Percentiles rank a stretch among this genome's conserved stretches.
Conservation (phyloP, 2,329 filamentous ascomycete species). For the Coniochaeta sp. region DNA sequence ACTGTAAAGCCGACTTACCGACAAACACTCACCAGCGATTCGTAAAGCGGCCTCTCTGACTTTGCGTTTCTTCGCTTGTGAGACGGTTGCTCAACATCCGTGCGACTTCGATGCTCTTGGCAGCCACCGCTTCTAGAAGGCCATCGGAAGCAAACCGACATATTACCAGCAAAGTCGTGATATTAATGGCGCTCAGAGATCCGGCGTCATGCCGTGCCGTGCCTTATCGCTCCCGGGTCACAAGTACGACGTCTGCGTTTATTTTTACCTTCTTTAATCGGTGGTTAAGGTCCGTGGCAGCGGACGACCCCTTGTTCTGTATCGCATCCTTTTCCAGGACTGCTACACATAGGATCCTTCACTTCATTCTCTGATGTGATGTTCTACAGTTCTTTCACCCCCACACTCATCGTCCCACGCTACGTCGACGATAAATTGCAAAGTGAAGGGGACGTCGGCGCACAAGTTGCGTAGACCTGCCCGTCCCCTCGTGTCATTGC, state of each 20-base stretch:
- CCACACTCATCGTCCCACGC: neutral
- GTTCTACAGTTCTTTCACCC: neutral
- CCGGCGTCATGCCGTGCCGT: neutral
- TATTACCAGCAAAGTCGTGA: neutral
- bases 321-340: neutral
- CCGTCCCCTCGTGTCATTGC: neutral
- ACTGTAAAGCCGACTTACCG: neutral
- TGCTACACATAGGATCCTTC: too few species aligned
- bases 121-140: neutral
- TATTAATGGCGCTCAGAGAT: neutral
- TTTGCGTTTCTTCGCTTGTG: neutral
- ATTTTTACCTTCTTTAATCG: constrained; percentile 1
- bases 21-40: neutral
- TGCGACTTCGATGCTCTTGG: neutral
- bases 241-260: neutral
- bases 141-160: neutral
- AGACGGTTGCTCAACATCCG: neutral
- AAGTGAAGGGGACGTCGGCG: neutral
- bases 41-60: neutral
- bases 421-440: neutral
- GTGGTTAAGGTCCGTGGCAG: neutral
- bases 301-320: neutral
- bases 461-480: too few species aligned
- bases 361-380: neutral
- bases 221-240: neutral